phyloP scores from a whole-genome alignment of 768 basidiomycete genomes.

The Galerina sulciceps region DNA sequence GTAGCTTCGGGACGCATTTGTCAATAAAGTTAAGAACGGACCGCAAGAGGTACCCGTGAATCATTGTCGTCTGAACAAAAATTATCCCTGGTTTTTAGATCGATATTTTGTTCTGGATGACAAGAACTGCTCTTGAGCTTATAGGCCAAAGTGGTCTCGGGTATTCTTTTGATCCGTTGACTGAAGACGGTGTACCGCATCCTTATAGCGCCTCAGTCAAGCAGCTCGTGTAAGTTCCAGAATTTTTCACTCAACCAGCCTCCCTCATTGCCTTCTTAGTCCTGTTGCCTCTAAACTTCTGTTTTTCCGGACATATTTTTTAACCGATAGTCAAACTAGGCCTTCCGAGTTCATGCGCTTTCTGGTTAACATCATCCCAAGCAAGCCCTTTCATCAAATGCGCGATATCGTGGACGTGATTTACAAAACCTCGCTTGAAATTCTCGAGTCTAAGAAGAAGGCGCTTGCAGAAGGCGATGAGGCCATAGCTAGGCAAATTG shows the following conservation, averaged over 20 bases:
- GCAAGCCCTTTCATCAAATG: constrained; percentile 28
- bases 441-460: constrained; percentile 41
- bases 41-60: constrained; percentile 29
- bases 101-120: constrained; percentile 40
- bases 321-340: constrained; percentile 26
- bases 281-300: constrained; percentile 9
- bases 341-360: constrained; percentile 35
- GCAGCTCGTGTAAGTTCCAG: constrained; percentile 30
- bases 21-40: constrained; percentile 29
- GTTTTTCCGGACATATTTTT: constrained; percentile 11
- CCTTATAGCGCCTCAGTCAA: constrained; percentile 36
- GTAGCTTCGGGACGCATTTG: constrained; percentile 33
- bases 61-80: neutral
- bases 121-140: constrained; percentile 51
- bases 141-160: constrained; percentile 55
- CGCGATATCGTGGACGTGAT: constrained; percentile 38
- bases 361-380: constrained; percentile 38
- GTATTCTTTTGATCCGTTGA: constrained; percentile 43
- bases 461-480: constrained; percentile 38
- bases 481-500: constrained; percentile 34
- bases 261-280: neutral
- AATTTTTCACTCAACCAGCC: neutral
- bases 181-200: constrained; percentile 31
- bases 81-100: constrained; percentile 23
- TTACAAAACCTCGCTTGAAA: constrained; percentile 35